These are phyloP conservation scores for Leccinum griseonigrum DNA, from an alignment of 1,284 basidiomycete species.

Conservation along the genomic window DNA sequence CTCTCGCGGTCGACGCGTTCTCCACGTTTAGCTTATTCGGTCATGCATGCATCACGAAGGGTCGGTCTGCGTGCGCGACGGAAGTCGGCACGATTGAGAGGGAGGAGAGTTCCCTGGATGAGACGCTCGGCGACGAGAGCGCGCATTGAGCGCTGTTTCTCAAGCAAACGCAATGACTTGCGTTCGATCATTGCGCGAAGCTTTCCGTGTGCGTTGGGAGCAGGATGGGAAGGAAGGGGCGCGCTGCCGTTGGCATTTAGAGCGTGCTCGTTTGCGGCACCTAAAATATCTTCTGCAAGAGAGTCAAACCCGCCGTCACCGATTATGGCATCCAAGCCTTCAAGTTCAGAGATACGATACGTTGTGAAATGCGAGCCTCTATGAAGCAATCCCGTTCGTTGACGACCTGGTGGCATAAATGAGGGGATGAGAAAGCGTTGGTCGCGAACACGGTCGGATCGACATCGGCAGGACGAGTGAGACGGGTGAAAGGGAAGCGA, in stretches of 20 bases:
- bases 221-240: slow-evolving; percentile 40
- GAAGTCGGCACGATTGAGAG: slow-evolving; percentile 91
- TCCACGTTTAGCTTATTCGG: slow-evolving; percentile 88
- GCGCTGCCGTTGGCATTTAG: not conserved
- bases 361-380: slow-evolving; percentile 86
- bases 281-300: slow-evolving; percentile 48
- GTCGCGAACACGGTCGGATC: slow-evolving; percentile 63
- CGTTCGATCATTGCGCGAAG: slow-evolving; percentile 92
- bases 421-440: slow-evolving; percentile 86
- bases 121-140: slow-evolving; percentile 87
- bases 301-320: slow-evolving; percentile 72
- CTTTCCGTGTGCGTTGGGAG: slow-evolving; percentile 69
- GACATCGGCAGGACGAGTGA: slow-evolving; percentile 60
- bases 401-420: slow-evolving; percentile 85
- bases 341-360: slow-evolving; percentile 78
- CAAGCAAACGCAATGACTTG: slow-evolving; percentile 86
- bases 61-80: slow-evolving; percentile 86
- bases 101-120: slow-evolving; percentile 87
- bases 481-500: slow-evolving; percentile 66
- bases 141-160: slow-evolving; percentile 86
- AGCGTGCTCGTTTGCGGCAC: slow-evolving; percentile 45
- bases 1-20: slow-evolving; percentile 92
- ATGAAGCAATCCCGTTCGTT: slow-evolving; percentile 92
- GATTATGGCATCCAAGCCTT: slow-evolving; percentile 79
- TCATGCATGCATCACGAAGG: slow-evolving; percentile 88